phyloP scores from a whole-genome alignment of 1,139 yeast genomes.

The Suhomyces coccinellae region DNA sequence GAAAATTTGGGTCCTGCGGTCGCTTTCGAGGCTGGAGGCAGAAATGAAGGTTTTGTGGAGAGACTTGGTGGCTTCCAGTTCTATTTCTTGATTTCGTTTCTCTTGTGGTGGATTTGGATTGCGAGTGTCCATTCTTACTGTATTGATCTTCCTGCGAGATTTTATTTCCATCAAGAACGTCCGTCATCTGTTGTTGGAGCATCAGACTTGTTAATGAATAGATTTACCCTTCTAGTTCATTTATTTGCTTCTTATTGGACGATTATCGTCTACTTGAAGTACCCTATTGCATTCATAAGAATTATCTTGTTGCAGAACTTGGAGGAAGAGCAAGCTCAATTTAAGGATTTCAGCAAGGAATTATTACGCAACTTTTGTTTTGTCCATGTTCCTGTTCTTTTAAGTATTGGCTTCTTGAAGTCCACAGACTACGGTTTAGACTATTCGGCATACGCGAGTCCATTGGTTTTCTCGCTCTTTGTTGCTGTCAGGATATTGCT shows the following conservation, averaged over 20 bases:
- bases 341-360: conserved; percentile 9
- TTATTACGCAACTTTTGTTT: conserved; percentile 15
- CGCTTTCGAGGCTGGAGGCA: neutral
- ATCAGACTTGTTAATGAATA: conserved; percentile 15
- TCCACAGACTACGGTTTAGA: neutral
- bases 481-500: conserved; percentile 15
- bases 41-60: neutral
- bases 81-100: neutral
- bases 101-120: conserved; percentile 26
- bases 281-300: conserved; percentile 2
- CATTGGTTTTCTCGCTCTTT: conserved; percentile 16
- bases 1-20: neutral
- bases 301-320: conserved; percentile 2
- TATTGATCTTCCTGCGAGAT: conserved; percentile 26
- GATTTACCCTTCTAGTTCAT: conserved; percentile 20
- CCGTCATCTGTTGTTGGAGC: conserved; percentile 4
- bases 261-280: conserved; percentile 18
- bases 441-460: conserved; percentile 5
- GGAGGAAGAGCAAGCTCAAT: conserved; percentile 5
- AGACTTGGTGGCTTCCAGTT: neutral
- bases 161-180: conserved; percentile 2
- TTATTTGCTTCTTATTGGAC: conserved; percentile 28
- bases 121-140: conserved; percentile 25
- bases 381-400: conserved; percentile 20
- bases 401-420: neutral